phyloP scores from a whole-genome alignment of 2,329 filamentous ascomycete species.

The Diaporthe ilicicola region DNA sequence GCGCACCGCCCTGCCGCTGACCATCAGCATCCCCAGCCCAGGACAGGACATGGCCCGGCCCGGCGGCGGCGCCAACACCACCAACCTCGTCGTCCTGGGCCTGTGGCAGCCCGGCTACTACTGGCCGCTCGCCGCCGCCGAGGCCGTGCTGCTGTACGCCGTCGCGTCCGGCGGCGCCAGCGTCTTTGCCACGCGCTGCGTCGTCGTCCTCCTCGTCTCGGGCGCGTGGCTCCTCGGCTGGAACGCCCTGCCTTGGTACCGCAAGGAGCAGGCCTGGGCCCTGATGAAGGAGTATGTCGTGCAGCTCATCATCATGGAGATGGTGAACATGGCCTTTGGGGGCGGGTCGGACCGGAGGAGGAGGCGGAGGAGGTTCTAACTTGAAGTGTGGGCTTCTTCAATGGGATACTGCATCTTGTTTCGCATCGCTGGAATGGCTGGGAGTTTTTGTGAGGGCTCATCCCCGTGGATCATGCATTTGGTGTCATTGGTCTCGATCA shows the following conservation, averaged over 20 bases:
- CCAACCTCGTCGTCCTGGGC: conserved; percentile 26
- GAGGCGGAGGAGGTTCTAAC: conserved; percentile 23
- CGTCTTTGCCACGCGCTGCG: not conserved
- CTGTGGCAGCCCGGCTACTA: conserved; percentile 31
- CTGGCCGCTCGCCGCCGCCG: conserved; percentile 24
- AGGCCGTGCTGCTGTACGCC: conserved; percentile 28
- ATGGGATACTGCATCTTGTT: not conserved
- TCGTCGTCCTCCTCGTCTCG: conserved; percentile 6
- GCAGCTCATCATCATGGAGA: conserved; percentile 30
- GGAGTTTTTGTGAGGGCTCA: no score
- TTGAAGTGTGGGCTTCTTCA: not conserved
- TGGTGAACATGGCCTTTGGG: conserved; percentile 30
- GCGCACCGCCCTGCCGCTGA: conserved; percentile 23
- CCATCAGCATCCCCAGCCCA: conserved; percentile 26
- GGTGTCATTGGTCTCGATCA: no score
- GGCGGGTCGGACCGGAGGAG: conserved; percentile 24
- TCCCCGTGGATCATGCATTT: not conserved
- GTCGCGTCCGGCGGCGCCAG: not conserved
- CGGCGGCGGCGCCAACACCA: not conserved
- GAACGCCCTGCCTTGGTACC: conserved; percentile 32
- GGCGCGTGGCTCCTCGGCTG: conserved; percentile 29
- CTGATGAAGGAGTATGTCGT: conserved; percentile 33
- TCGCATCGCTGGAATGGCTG: not conserved
- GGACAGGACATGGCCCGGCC: conserved; percentile 13
- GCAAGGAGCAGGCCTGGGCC: conserved; percentile 30